Base-by-base conservation (phyloP, 345 rosid genomes). In the Theobroma cacao region DNA sequence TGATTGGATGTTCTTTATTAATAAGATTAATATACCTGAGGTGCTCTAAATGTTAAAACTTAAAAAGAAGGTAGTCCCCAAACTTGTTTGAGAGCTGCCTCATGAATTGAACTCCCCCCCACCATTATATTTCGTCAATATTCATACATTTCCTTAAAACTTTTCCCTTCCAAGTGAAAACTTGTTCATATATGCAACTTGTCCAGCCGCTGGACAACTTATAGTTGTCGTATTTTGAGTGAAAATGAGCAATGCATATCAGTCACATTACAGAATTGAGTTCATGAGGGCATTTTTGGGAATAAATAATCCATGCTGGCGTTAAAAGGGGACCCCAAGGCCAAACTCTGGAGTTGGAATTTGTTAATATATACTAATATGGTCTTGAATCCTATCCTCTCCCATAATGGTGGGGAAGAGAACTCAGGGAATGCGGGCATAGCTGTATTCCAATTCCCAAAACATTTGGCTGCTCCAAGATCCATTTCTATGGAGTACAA, bases 331-430 rank as follows among this genome's bases (percentile, higher is more conserved):
- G 45, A 64, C 69, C 71, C 43, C 48, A 38, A 65, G 71, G 43
- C 43, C 71, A 9, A 65, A n/a, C 14, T 38, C 9, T 36, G 47
- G 71, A 40, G 9, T 67, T 38, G 3, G 34, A 24, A 67, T 24
- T 41, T 26, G 34, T 43, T 41, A 67, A 67, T 45, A 40, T 22
- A 28, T 13, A 59, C 34, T 18, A 41, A 6, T 9, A 28, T 59
- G 4, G 12, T 66, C 17, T 66, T 22, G 71, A n/a, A 8, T 48
- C 62, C 72, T 22, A 67, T 67, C n/a, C 10, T 36, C 31, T 41
- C 17, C 72, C 36, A 41, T 67, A 67, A 67, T 41, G 72, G 72
- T 67, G 53, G 72, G 72, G 53, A 66, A 40, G 72, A 22, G 50
- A 38, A 66, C n/a, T n/a, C 1, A 11, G 71, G 7, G 31, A 66